Conservation (phyloP, 2,329 filamentous ascomycete genomes). For the Westerdykella ornata region DNA sequence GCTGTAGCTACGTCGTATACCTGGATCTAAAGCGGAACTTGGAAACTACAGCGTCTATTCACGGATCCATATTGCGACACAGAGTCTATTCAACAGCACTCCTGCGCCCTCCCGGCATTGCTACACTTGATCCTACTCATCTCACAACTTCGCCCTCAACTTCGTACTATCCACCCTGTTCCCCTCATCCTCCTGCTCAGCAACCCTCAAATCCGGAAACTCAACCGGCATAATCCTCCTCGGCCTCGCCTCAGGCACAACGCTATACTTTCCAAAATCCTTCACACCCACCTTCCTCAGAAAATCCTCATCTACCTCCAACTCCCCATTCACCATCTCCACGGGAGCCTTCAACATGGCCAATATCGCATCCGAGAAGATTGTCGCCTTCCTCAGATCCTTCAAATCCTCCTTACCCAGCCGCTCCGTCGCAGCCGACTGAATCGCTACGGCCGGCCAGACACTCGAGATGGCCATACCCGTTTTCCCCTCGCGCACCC, state of each 20-base stretch:
- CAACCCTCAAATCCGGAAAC: slow-evolving; percentile 64
- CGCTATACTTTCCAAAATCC: slow-evolving; percentile 66
- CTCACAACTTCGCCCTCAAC: slow-evolving; percentile 9
- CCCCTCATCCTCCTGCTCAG: slow-evolving; percentile 76
- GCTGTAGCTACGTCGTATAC: too few relatives aligned
- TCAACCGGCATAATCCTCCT: slow-evolving; percentile 69
- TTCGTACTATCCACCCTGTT: slow-evolving; percentile 58
- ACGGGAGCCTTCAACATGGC: slow-evolving; percentile 60
- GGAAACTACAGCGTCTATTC: too few relatives aligned
- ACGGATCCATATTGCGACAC: too few relatives aligned
- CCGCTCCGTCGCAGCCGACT: slow-evolving; percentile 64
- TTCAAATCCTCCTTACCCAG: slow-evolving; percentile 40
- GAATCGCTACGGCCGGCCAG: slow-evolving; percentile 74
- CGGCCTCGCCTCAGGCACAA: slow-evolving; percentile 59
- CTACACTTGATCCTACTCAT: too few relatives aligned
- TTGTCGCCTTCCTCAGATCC: slow-evolving; percentile 60
- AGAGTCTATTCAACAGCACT: background rate
- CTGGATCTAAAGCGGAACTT: too few relatives aligned
- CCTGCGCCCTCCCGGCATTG: too few relatives aligned
- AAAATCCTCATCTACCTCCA: slow-evolving; percentile 77
- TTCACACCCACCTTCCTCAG: slow-evolving; percentile 58
- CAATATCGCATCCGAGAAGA: slow-evolving; percentile 75
- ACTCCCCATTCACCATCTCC: slow-evolving; percentile 59
- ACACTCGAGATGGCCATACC: slow-evolving; percentile 74
- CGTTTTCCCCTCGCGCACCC: slow-evolving; percentile 55